A percentile compares a stretch with the other conserved stretches of the same genome.
Evolutionary conservation across 148 eudicot species (phyloP).

Genomic region (Polygonum aviculare): DNA sequence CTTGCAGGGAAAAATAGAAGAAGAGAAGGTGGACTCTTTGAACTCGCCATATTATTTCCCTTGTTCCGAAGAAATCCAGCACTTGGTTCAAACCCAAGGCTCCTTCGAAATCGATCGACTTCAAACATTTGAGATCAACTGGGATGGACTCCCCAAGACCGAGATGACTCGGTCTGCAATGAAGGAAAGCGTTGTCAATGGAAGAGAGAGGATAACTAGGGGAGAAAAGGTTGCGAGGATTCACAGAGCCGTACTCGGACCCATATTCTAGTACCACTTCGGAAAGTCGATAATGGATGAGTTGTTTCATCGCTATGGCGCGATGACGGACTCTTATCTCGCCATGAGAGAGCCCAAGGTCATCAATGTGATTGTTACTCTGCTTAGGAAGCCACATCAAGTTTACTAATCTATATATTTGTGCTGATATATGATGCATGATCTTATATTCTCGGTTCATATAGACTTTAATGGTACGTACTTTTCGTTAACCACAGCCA

Average conservation of each 20-base stretch:
- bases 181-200: neutral
- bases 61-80: slow-evolving; percentile 34
- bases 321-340: slow-evolving; percentile 31
- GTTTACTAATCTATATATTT: no score
- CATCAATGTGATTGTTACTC: slow-evolving; percentile 26
- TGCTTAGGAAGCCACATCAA: neutral
- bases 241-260: slow-evolving; percentile 53
- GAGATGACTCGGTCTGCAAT: neutral
- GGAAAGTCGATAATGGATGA: slow-evolving; percentile 41
- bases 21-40: slow-evolving; percentile 57
- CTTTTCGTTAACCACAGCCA: no score
- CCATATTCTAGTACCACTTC: slow-evolving; percentile 49
- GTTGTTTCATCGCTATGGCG: slow-evolving; percentile 33
- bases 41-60: slow-evolving; percentile 64
- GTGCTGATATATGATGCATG: no score
- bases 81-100: slow-evolving; percentile 33
- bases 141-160: slow-evolving; percentile 24
- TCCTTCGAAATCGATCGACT: slow-evolving; percentile 34
- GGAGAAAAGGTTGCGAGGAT: slow-evolving; percentile 44
- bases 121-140: slow-evolving; percentile 33
- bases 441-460: no score
- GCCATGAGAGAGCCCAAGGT: slow-evolving; percentile 11
- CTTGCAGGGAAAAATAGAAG: slow-evolving; percentile 47
- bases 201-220: slow-evolving; percentile 11
- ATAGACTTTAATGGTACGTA: no score